phyloP scores from a whole-genome alignment of 805 yeast genomes.

The Wickerhamomyces mucosus region DNA sequence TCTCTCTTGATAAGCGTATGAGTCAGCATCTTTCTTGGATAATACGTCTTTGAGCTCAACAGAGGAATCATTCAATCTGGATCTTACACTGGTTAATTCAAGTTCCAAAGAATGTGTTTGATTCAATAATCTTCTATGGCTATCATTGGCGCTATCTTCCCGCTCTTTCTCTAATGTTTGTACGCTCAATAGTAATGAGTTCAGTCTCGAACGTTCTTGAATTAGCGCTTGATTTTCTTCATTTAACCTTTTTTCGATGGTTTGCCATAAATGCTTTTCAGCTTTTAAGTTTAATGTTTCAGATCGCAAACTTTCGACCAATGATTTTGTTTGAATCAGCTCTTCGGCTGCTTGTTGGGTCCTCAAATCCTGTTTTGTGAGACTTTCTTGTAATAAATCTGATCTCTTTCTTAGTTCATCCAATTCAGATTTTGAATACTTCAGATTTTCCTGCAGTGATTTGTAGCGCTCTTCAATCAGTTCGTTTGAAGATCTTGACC shows the following conservation, averaged over 20 bases:
- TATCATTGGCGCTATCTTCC: slow-evolving; percentile 38
- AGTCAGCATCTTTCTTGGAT: slow-evolving; percentile 47
- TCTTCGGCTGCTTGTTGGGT: slow-evolving; percentile 44
- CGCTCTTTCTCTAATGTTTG: slow-evolving; percentile 57
- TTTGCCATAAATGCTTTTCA: slow-evolving; percentile 43
- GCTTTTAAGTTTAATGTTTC: slow-evolving; percentile 40
- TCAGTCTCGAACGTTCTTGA: slow-evolving; percentile 51
- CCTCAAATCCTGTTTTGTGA: slow-evolving; percentile 38
- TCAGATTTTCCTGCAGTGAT: slow-evolving; percentile 29
- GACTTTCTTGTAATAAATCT: slow-evolving; percentile 30
- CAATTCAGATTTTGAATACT: slow-evolving; percentile 35
- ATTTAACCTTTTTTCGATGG: slow-evolving; percentile 39
- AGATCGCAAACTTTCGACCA: slow-evolving; percentile 32
- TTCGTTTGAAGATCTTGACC: slow-evolving; percentile 42
- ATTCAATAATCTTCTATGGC: slow-evolving; percentile 37
- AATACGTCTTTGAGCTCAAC: slow-evolving; percentile 43
- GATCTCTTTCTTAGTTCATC: slow-evolving; percentile 32
- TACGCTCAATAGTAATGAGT: slow-evolving; percentile 45
- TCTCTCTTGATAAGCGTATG: slow-evolving; percentile 49
- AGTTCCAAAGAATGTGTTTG: slow-evolving; percentile 41
- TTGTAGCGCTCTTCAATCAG: slow-evolving; percentile 44
- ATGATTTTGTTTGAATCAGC: slow-evolving; percentile 40
- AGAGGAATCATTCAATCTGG: slow-evolving; percentile 35
- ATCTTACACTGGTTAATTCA: slow-evolving; percentile 35
- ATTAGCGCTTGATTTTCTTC: slow-evolving; percentile 42